phyloP scores from a whole-genome alignment of 2,329 filamentous ascomycete species.

The Dendrostoma leiphaemia region DNA sequence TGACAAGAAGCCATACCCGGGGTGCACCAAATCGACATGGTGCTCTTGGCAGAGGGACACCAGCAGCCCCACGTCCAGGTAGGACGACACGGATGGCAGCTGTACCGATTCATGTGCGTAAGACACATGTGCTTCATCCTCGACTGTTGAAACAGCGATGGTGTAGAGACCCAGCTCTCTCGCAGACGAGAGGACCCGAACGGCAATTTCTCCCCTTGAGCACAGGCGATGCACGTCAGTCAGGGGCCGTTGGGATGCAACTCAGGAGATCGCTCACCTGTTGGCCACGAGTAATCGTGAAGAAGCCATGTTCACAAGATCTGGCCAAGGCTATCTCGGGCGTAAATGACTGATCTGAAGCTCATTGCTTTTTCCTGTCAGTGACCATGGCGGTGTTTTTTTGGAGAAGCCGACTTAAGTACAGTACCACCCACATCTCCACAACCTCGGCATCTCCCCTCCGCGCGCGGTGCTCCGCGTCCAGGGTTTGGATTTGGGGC shows the following conservation, averaged over 20 bases:
- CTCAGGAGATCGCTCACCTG: not conserved
- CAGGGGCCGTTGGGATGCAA: not conserved
- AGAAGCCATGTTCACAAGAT: not conserved
- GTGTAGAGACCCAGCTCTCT: constrained; percentile 57
- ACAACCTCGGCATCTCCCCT: constrained; percentile 1
- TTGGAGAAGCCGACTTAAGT: not conserved
- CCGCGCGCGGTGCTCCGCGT: not conserved
- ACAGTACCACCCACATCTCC: not conserved
- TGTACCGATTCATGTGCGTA: constrained; percentile 49
- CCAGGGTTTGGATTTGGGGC: not conserved
- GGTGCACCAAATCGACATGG: constrained; percentile 8
- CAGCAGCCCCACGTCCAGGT: constrained; percentile 4
- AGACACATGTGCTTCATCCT: constrained; percentile 53
- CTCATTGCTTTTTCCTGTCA: not conserved
- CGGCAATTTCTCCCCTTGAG: constrained; percentile 56
- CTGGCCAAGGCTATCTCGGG: not conserved
- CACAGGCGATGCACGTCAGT: constrained; percentile 30
- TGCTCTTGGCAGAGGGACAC: constrained; percentile 9
- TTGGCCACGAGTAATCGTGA: constrained; percentile 6
- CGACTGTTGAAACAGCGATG: constrained; percentile 51
- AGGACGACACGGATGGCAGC: constrained; percentile 38
- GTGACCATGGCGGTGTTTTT: not conserved
- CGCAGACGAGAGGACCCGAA: constrained; percentile 58
- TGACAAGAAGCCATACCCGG: constrained; percentile 13
- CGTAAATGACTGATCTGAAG: not conserved